Evolutionary conservation across 192 early-diverging fungal species (phyloP).

Genomic region (Haplosporangium gracile): DNA sequence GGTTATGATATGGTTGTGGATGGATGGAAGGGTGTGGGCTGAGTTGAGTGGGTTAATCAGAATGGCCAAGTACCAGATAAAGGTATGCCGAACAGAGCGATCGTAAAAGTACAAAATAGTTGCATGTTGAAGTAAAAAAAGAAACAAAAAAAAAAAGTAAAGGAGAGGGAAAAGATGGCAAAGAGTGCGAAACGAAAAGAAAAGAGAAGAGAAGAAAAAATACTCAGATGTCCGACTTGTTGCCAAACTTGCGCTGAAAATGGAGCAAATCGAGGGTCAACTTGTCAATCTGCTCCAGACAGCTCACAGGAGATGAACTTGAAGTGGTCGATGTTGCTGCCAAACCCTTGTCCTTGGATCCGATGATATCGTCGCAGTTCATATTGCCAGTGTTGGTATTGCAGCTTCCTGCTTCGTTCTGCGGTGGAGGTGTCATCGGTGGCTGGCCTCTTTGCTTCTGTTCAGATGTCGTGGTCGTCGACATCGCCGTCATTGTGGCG

Average conservation of each 20-base stretch:
- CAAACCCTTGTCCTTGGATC: neutral
- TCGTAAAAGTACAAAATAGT: neutral
- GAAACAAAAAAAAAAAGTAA: neutral
- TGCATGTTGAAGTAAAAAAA: neutral
- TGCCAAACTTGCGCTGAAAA: constrained; percentile 62
- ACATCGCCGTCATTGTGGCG: neutral
- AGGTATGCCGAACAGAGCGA: neutral
- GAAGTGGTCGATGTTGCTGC: neutral
- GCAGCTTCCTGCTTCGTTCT: neutral
- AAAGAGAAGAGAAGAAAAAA: neutral
- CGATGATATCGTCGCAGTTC: neutral
- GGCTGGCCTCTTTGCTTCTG: constrained; percentile 7
- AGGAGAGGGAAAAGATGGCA: neutral
- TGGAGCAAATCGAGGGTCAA: constrained; percentile 59
- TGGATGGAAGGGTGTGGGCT: neutral
- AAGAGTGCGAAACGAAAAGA: neutral
- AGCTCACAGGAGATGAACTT: neutral
- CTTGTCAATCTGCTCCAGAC: constrained; percentile 62
- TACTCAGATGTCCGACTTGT: neutral
- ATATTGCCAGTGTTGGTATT: neutral
- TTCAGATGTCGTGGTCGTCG: neutral
- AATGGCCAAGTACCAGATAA: neutral
- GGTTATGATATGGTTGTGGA: neutral
- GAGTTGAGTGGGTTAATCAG: neutral
- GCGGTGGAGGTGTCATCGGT: constrained; percentile 36